These are phyloP conservation scores for Stemphylium lycopersici DNA, from an alignment of 2,329 filamentous ascomycete genomes.

Conservation along the genomic window DNA sequence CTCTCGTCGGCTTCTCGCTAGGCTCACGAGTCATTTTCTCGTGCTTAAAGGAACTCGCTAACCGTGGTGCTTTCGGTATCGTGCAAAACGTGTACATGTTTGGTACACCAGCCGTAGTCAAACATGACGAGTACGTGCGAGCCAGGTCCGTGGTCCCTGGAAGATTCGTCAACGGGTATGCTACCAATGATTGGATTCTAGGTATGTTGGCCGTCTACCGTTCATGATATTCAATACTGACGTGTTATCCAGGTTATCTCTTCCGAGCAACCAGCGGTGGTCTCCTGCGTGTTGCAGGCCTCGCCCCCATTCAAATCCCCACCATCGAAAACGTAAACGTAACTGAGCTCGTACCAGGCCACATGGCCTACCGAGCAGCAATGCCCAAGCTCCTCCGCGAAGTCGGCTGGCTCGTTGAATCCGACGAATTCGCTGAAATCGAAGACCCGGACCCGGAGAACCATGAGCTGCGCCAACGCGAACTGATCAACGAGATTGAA, in stretches of 20 bases:
- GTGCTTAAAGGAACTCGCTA: constrained; percentile 84
- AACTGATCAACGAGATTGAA: constrained; percentile 95
- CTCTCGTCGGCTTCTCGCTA: constrained; percentile 91
- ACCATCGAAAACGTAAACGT: constrained; percentile 90
- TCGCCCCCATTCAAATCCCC: constrained; percentile 78
- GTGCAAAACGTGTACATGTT: constrained; percentile 96
- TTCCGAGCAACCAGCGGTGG: constrained; percentile 94
- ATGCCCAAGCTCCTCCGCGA: constrained; percentile 88
- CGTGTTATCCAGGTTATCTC: constrained; percentile 67
- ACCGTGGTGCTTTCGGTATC: constrained; percentile 81
- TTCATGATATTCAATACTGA: constrained; percentile 11
- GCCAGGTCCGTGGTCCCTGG: constrained; percentile 85
- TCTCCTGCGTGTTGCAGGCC: constrained; percentile 84
- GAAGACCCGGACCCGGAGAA: constrained; percentile 97
- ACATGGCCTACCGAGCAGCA: constrained; percentile 94
- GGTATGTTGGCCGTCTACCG: constrained; percentile 51
- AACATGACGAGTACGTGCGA: constrained; percentile 84
- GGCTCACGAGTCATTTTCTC: constrained; percentile 92
- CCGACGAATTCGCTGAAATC: constrained; percentile 93
- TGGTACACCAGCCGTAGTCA: constrained; percentile 88
- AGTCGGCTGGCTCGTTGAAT: constrained; percentile 89
- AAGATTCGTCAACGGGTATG: constrained; percentile 94
- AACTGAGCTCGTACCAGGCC: constrained; percentile 82
- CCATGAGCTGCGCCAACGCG: constrained; percentile 82
- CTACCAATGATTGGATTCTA: constrained; percentile 95